These are phyloP conservation scores for Chalaropsis thielavioides DNA, from an alignment of 2,329 filamentous ascomycete genomes.

Conservation along the genomic window DNA sequence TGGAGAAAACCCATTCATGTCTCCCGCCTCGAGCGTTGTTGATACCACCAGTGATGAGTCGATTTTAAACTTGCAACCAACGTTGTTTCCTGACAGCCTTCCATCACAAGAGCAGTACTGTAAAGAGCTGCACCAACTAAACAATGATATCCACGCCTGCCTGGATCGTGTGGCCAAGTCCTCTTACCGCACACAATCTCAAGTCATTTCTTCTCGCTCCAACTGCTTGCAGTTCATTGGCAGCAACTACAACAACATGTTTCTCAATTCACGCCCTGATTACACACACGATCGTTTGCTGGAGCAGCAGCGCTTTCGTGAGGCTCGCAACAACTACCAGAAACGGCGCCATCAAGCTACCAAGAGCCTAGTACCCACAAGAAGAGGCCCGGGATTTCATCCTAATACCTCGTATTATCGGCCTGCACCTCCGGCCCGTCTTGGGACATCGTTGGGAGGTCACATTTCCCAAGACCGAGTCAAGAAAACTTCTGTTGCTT, in stretches of 20 bases:
- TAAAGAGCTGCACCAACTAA: not conserved
- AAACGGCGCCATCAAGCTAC: not conserved
- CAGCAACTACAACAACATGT: constrained; percentile 11
- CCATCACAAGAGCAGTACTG: not conserved
- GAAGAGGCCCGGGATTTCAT: not conserved
- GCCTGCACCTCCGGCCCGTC: not conserved
- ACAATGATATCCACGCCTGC: constrained; percentile 11
- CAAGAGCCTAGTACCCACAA: not conserved
- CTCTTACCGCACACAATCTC: constrained; percentile 6
- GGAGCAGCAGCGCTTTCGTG: constrained; percentile 8
- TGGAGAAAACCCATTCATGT: constrained; percentile 8
- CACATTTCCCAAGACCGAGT: not conserved
- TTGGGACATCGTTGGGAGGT: not conserved
- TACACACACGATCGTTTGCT: constrained; percentile 7
- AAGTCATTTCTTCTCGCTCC: not conserved
- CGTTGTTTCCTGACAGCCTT: constrained; percentile 1
- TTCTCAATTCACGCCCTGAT: not conserved
- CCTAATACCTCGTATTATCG: not conserved
- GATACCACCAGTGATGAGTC: constrained; percentile 9
- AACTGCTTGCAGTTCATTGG: constrained; percentile 7
- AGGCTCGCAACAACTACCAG: constrained; percentile 4
- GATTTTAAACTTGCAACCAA: not conserved
- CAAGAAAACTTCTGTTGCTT: constrained; percentile 3
- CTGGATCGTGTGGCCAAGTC: constrained; percentile 6
- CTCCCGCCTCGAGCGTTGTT: constrained; percentile 13